Percentiles rank a stretch among this genome's conserved stretches.
These are phyloP conservation scores for Mycena polygramma DNA, from an alignment of 768 basidiomycete genomes.

Conservation along the genomic window DNA sequence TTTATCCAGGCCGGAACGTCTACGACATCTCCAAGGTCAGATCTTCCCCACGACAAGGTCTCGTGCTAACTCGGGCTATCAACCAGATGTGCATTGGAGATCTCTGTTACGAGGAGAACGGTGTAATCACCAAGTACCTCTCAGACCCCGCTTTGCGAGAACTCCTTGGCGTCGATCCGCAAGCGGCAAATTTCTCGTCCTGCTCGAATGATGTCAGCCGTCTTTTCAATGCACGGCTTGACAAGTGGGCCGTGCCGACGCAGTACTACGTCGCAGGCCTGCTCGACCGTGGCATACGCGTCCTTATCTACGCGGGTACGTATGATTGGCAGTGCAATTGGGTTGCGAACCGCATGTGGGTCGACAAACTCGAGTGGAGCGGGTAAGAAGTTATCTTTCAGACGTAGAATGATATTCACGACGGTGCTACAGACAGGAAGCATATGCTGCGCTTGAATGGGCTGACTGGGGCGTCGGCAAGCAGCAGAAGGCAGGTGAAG, in stretches of 20 bases:
- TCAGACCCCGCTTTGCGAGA: constrained; percentile 65
- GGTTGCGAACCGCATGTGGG: constrained; percentile 84
- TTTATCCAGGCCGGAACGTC: constrained; percentile 59
- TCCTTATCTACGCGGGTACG: constrained; percentile 81
- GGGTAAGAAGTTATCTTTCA: constrained; percentile 36
- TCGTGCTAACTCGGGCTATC: neutral
- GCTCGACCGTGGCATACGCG: constrained; percentile 80
- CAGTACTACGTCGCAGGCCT: constrained; percentile 77
- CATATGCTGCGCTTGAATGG: constrained; percentile 62
- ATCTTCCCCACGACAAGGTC: constrained; percentile 68
- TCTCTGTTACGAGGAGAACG: constrained; percentile 53
- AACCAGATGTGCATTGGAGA: constrained; percentile 56
- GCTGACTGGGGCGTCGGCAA: constrained; percentile 69
- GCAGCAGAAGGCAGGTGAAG: constrained; percentile 59
- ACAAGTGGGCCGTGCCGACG: constrained; percentile 70
- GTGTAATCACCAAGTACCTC: constrained; percentile 69
- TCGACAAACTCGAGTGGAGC: constrained; percentile 80
- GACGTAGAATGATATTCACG: too few species aligned
- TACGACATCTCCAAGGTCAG: constrained; percentile 81
- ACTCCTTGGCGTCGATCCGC: constrained; percentile 73
- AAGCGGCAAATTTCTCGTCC: constrained; percentile 64
- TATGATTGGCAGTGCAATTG: constrained; percentile 88
- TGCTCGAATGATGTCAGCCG: constrained; percentile 66
- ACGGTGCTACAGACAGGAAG: constrained; percentile 50
- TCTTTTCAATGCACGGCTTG: constrained; percentile 68